Conservation (phyloP, 306 rosid species). For the Hippophae rhamnoides region DNA sequence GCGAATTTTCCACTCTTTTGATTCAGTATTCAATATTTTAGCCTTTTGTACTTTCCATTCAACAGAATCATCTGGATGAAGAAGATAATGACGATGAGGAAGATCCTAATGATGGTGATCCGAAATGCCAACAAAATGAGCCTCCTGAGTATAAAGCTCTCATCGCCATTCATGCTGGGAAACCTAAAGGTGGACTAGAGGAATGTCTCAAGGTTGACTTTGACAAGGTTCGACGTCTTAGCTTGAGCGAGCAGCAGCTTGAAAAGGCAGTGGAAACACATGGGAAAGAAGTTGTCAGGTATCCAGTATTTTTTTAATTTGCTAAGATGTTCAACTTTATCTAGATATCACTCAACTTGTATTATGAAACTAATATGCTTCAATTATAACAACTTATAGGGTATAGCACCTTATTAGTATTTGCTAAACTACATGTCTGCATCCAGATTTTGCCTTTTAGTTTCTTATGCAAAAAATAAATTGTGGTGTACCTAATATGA, state of each 20-base stretch:
- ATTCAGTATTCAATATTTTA: conserved; percentile 7
- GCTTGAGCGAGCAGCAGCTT: conserved; percentile 94
- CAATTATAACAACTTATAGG: neutral
- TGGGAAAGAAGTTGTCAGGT: conserved; percentile 81
- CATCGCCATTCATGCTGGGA: conserved; percentile 96
- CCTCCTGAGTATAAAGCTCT: conserved; percentile 70
- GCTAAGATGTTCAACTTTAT: too few relatives aligned
- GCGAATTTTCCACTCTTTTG: conserved; percentile 11
- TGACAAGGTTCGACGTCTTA: conserved; percentile 73
- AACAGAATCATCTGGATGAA: conserved; percentile 38
- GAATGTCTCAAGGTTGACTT: conserved; percentile 79
- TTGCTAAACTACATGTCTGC: neutral
- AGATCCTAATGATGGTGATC: conserved; percentile 33
- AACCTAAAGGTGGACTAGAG: conserved; percentile 81
- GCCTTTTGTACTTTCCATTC: conserved; percentile 17
- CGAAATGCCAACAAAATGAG: conserved; percentile 32
- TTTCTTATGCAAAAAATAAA: neutral
- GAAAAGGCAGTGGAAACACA: conserved; percentile 56
- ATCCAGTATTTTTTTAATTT: conserved; percentile 7
- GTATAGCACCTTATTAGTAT: neutral
- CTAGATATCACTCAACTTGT: neutral
- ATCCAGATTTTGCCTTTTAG: neutral
- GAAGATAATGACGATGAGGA: conserved; percentile 41
- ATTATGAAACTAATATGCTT: neutral
- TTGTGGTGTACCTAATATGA: too few relatives aligned